Conservation (phyloP, 306 rosid species). For the Vicia sativa region DNA sequence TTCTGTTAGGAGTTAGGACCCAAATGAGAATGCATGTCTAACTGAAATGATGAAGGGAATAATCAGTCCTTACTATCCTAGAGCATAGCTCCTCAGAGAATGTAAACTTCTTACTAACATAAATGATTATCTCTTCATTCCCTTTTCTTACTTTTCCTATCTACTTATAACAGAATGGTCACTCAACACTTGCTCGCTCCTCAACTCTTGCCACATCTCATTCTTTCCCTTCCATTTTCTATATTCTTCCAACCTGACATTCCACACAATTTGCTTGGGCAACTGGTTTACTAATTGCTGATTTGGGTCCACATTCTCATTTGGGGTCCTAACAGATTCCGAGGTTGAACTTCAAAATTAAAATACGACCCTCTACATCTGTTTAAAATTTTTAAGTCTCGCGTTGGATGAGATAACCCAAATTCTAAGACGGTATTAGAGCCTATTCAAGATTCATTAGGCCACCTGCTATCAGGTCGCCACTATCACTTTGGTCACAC, state of each 20-base stretch:
- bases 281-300: neutral
- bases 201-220: neutral
- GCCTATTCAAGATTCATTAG: neutral
- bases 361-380: neutral
- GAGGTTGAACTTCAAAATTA: neutral
- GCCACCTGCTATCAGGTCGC: neutral
- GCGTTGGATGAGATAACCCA: neutral
- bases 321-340: neutral
- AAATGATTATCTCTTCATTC: neutral
- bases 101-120: neutral
- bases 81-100: neutral
- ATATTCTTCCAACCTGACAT: neutral
- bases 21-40: no score
- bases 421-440: neutral
- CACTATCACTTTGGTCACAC: neutral
- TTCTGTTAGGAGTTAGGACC: neutral
- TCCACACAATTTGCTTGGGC: neutral
- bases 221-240: neutral
- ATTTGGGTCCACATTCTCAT: neutral
- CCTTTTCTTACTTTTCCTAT: neutral
- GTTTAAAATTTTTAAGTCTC: constrained; percentile 2
- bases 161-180: neutral
- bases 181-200: neutral
- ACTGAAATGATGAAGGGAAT: neutral
- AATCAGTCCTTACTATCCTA: neutral